Percentiles rank a stretch among this genome's conserved stretches.
phyloP scores from a whole-genome alignment of 352 stramenopile species.

The Globisporangium cystogenes region DNA sequence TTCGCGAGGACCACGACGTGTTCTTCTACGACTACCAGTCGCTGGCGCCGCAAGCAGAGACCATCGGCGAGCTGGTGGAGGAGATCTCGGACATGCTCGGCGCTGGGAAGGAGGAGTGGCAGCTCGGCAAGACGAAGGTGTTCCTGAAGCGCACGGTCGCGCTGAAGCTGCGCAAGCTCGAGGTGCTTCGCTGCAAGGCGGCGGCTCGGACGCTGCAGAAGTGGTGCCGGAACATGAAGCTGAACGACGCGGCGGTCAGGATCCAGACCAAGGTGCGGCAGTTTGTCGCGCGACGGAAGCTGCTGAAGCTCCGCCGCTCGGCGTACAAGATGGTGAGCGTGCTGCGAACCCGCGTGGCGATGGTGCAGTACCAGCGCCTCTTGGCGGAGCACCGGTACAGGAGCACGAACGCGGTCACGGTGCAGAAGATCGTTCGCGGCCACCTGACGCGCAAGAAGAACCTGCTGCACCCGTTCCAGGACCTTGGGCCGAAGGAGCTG shows the following conservation, averaged over 20 bases:
- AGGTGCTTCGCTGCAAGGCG: constrained; percentile 79
- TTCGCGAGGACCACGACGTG: constrained; percentile 86
- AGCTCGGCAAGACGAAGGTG: constrained; percentile 85
- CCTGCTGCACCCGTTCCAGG: constrained; percentile 72
- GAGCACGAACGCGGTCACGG: constrained; percentile 44
- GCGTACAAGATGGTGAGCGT: constrained; percentile 60
- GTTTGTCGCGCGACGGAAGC: constrained; percentile 49
- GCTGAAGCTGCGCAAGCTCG: constrained; percentile 78
- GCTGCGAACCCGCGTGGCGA: constrained; percentile 53
- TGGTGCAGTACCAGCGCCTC: constrained; percentile 50
- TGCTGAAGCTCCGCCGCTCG: constrained; percentile 45
- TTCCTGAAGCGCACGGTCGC: constrained; percentile 80
- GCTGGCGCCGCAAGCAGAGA: constrained; percentile 78
- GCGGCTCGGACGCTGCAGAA: constrained; percentile 77
- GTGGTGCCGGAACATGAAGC: constrained; percentile 73
- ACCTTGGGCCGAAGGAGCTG: constrained; percentile 70
- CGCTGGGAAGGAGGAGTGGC: constrained; percentile 86
- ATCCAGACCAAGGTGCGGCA: constrained; percentile 75
- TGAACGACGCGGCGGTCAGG: constrained; percentile 40
- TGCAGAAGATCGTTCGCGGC: constrained; percentile 73
- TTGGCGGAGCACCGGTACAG: constrained; percentile 46
- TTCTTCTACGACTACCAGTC: constrained; percentile 90
- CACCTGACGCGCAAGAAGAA: constrained; percentile 71
- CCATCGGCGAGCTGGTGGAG: constrained; percentile 77
- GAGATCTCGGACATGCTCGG: constrained; percentile 83